These are phyloP conservation scores for Botrytis cinerea DNA, from an alignment of 2,329 filamentous ascomycete species.

Conservation along the genomic window DNA sequence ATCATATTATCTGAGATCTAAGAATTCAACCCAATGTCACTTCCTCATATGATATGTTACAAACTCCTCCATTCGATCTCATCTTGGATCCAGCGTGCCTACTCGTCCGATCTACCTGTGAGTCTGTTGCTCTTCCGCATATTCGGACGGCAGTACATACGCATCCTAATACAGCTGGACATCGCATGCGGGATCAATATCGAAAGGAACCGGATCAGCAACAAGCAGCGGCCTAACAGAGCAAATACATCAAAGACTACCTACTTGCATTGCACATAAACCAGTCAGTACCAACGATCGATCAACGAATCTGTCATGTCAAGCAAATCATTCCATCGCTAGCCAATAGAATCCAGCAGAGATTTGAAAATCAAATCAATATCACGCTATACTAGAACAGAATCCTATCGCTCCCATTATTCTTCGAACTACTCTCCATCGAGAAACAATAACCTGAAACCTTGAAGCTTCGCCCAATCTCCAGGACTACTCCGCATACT, in stretches of 20 bases:
- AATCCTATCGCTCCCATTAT: slow-evolving; percentile 3
- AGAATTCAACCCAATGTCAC: not conserved
- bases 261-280: not conserved
- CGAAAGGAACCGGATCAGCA: not conserved
- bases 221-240: not conserved
- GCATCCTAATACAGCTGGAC: not conserved
- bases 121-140: not conserved
- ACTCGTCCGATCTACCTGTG: slow-evolving; percentile 12
- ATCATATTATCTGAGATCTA: not conserved
- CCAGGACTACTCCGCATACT: not conserved
- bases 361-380: not conserved
- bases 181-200: not conserved
- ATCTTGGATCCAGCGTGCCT: not conserved
- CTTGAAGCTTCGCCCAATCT: not conserved
- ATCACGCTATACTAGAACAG: slow-evolving; percentile 6
- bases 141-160: slow-evolving; percentile 7
- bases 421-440: not conserved
- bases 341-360: not conserved
- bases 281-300: not conserved
- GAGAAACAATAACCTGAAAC: slow-evolving; percentile 2
- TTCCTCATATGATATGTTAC: not conserved
- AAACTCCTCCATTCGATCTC: slow-evolving; percentile 1
- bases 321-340: not conserved
- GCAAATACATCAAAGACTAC: not conserved
- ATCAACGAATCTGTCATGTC: slow-evolving; percentile 4